Conservation (phyloP, 73 alveolate genomes). For the Paramecium biaurelia region DNA sequence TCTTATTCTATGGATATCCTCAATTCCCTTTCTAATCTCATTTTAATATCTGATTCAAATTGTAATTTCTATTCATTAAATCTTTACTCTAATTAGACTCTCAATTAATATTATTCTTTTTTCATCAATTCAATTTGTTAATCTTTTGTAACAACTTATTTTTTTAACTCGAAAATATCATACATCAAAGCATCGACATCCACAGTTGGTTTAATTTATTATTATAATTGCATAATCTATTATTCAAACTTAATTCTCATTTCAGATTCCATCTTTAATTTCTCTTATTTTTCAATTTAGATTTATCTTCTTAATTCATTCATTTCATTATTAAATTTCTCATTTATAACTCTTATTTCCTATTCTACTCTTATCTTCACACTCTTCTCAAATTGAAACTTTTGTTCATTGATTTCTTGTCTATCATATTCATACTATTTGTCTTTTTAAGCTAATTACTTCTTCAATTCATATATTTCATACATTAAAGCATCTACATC, state of each 20-base stretch:
- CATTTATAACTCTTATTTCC: not conserved
- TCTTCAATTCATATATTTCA: conserved; percentile 46
- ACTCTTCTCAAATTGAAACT: not conserved
- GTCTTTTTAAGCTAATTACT: not conserved
- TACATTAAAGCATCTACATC: conserved; percentile 52
- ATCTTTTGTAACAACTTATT: conserved; percentile 19
- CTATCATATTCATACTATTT: conserved; percentile 13
- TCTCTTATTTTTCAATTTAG: not conserved
- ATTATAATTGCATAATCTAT: not conserved
- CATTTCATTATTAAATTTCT: not conserved
- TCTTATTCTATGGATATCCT: not conserved
- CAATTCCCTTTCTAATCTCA: not conserved
- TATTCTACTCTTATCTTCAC: not conserved
- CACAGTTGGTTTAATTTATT: not conserved
- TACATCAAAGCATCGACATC: conserved; percentile 52
- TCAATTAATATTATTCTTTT: not conserved
- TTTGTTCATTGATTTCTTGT: not conserved
- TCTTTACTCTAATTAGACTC: not conserved
- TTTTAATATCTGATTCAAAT: conserved; percentile 20
- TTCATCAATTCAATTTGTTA: not conserved
- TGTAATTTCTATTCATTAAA: not conserved
- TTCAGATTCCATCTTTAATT: not conserved
- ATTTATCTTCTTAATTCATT: not conserved
- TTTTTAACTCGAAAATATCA: conserved; percentile 19
- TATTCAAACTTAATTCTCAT: not conserved